Base-by-base conservation (phyloP, 2,329 filamentous ascomycete genomes). In the Colletotrichum zoysiae region DNA sequence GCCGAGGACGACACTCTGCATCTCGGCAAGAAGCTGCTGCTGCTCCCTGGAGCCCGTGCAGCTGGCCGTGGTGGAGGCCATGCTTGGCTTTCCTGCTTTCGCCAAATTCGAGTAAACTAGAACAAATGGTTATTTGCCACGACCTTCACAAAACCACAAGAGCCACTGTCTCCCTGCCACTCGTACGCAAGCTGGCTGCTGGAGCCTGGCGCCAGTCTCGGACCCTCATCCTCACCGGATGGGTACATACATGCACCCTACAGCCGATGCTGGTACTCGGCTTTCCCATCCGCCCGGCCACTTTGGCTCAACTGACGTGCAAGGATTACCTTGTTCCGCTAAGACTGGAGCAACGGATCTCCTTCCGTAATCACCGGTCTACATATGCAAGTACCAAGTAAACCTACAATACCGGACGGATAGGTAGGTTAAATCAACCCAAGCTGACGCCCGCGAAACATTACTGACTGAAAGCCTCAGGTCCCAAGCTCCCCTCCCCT, bases 191-290 rank as follows among this genome's bases (percentile, higher is more conserved):
- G 38, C 38, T 46, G 30, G 18, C 51, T 20, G 44, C 33, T 51
- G 44, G n/a, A 58, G 51, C 51, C 56, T 38, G 14, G 42, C 42
- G 23, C 40, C 42, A 53, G 57, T 42, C 59, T 26, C 46, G 33
- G 59, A 64, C 48, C 7, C 33, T 33, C 65, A n/a, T 50, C 30
- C 65, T 70, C 53, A 72, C 60, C 70, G 70, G 65, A 56, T 65
- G 70, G 70, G 64, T 72, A 70, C 57, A 57, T 72, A 70, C 57
- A 57, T 60, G 55, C 60, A 72, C 70, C 70, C 53, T 60, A 60
- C 56, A 56, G 65, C 65, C 55, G 59, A 72, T 65, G 70, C 65
- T 70, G 48, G 40, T 48, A 61, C 60, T 65, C 59, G 55, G 48
- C 26, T 71, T 12, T 69, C 58, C 65, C 59, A 55, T 42, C 68